Percentiles rank a stretch among this genome's conserved stretches.
Evolutionary conservation across 2,329 filamentous ascomycete species (phyloP).

Genomic region (Clonostachys chloroleuca): DNA sequence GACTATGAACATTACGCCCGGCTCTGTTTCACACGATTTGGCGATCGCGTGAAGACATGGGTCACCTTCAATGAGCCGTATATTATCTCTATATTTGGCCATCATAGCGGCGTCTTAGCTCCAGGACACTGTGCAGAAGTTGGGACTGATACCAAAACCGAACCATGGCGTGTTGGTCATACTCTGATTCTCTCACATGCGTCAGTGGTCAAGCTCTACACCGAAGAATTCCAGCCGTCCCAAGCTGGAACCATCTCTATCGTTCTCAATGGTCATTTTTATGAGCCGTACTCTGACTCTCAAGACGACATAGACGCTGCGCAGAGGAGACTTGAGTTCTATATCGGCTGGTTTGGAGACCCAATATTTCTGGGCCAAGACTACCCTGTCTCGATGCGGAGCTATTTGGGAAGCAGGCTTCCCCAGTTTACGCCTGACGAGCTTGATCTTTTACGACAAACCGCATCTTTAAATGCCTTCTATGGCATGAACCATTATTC

Average conservation of each 20-base stretch:
- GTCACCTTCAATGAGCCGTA: constrained; percentile 90
- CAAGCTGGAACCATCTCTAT: constrained; percentile 79
- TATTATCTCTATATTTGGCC: constrained; percentile 78
- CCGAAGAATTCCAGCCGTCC: constrained; percentile 72
- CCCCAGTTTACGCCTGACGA: constrained; percentile 73
- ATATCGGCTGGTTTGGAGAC: constrained; percentile 85
- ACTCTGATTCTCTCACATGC: constrained; percentile 77
- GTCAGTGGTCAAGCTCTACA: constrained; percentile 74
- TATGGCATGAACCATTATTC: constrained; percentile 96
- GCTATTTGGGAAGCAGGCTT: constrained; percentile 73
- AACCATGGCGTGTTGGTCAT: constrained; percentile 82
- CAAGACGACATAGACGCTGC: constrained; percentile 71
- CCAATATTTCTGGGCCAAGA: constrained; percentile 76
- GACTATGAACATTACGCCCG: constrained; percentile 79
- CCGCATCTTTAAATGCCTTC: constrained; percentile 77
- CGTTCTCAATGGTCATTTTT: constrained; percentile 80
- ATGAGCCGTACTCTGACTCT: constrained; percentile 75
- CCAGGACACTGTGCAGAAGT: constrained; percentile 55
- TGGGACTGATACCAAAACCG: constrained; percentile 34
- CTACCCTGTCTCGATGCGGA: constrained; percentile 79
- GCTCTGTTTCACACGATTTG: constrained; percentile 68
- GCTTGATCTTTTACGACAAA: constrained; percentile 57
- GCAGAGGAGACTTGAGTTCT: constrained; percentile 79
- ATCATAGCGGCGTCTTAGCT: constrained; percentile 72
- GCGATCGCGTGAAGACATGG: constrained; percentile 77